Conservation (phyloP, 2,329 filamentous ascomycete species). For the Penicillium thymicola region DNA sequence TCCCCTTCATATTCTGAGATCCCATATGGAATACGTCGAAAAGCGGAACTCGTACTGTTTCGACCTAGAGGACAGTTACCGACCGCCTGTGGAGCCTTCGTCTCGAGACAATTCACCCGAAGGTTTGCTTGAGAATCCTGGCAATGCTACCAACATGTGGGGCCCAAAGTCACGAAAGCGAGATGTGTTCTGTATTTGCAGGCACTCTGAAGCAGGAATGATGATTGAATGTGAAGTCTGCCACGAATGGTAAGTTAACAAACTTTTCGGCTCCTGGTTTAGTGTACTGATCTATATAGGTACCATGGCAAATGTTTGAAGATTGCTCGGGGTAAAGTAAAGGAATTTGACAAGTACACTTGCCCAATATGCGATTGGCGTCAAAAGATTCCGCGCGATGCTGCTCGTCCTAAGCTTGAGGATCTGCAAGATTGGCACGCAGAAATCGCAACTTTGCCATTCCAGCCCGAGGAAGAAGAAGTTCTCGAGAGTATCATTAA, state of each 20-base stretch:
- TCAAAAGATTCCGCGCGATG: constrained; percentile 93
- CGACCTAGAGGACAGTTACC: constrained; percentile 81
- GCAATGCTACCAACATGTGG: constrained; percentile 31
- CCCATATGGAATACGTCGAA: constrained; percentile 89
- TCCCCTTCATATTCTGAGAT: constrained; percentile 89
- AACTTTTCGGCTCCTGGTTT: neutral
- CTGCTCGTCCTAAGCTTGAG: constrained; percentile 89
- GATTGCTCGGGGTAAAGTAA: constrained; percentile 94
- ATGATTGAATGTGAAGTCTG: constrained; percentile 99
- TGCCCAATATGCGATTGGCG: constrained; percentile 98
- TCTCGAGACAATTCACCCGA: constrained; percentile 74
- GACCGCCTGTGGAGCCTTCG: constrained; percentile 85
- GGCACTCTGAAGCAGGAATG: constrained; percentile 89
- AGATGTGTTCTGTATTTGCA: constrained; percentile 97
- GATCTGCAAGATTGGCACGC: constrained; percentile 81
- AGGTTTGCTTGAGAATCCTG: constrained; percentile 48
- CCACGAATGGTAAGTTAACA: constrained; percentile 77
- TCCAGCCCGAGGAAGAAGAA: constrained; percentile 93
- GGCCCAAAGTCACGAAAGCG: constrained; percentile 55
- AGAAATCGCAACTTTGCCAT: constrained; percentile 75
- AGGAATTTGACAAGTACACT: constrained; percentile 97
- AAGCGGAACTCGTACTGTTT: constrained; percentile 90
- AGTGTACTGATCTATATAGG: constrained; percentile 50
- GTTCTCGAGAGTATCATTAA: constrained; percentile 81
- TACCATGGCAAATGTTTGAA: constrained; percentile 98